phyloP scores from a whole-genome alignment of 1,139 yeast genomes.

The Yamadazyma kanchanaburiensis region DNA sequence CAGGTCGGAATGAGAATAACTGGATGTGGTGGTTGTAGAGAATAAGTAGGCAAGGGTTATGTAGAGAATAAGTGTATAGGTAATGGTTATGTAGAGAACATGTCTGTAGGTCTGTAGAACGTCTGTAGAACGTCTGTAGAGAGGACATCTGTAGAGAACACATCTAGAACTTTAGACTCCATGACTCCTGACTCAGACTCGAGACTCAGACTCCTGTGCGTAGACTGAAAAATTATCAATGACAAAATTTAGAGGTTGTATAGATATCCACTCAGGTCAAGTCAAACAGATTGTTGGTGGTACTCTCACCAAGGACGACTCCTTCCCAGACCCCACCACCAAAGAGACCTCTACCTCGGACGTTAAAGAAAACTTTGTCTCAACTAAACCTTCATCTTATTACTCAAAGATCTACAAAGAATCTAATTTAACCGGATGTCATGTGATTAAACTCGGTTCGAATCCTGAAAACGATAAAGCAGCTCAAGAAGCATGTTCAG shows the following conservation, averaged over 20 bases:
- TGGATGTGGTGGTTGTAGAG: too few relatives aligned
- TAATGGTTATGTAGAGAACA: too few relatives aligned
- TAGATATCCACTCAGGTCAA: slow-evolving; percentile 89
- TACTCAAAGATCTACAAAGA: slow-evolving; percentile 70
- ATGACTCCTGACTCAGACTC: too few relatives aligned
- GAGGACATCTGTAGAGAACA: too few relatives aligned
- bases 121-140: too few relatives aligned
- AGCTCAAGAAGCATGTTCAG: slow-evolving; percentile 67
- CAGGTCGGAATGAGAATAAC: too few relatives aligned
- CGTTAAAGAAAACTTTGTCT: slow-evolving; percentile 89
- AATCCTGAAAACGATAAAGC: slow-evolving; percentile 74
- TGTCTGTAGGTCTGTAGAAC: too few relatives aligned
- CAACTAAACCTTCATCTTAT: slow-evolving; percentile 69
- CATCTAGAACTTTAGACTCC: too few relatives aligned
- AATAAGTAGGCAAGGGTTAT: too few relatives aligned
- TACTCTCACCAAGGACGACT: slow-evolving; percentile 60
- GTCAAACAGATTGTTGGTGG: slow-evolving; percentile 98
- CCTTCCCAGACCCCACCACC: slow-evolving; percentile 9
- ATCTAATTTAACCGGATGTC: slow-evolving; percentile 68
- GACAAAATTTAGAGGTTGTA: slow-evolving; percentile 93
- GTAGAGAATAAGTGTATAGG: too few relatives aligned
- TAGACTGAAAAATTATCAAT: too few relatives aligned
- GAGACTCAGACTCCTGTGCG: too few relatives aligned
- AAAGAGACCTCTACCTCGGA: slow-evolving; percentile 28
- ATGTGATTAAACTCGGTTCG: slow-evolving; percentile 87